Base-by-base conservation (phyloP, 306 rosid genomes). In the Cicer bijugum region DNA sequence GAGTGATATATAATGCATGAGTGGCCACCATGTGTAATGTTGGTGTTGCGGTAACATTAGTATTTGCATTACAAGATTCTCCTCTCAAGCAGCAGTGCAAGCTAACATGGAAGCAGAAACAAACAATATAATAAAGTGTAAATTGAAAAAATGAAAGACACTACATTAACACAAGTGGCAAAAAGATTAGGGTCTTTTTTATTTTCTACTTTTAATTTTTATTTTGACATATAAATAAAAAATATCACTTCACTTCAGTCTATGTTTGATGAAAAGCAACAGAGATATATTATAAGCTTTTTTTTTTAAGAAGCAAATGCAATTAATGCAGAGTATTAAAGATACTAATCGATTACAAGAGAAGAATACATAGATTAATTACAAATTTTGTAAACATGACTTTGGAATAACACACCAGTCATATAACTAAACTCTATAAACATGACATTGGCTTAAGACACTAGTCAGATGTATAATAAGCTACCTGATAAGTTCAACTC, bases 31-130 rank as follows among this genome's bases (percentile, higher is more conserved):
- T 55, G 72, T 67, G 83, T 8, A 55, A 20, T 51, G 75, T 11
- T 45, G 47, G 1, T 51, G 68, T 16, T 45, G 20, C 1, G 14
- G 62, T 61, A 75, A 43, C 56, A 43, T 68, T 28, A 28, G 67
- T 68, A 28, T 58, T 58, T 23, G 71, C 67, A 37, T 53, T 42
- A 63, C 69, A 66, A 46, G 78, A 79, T 79, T 66, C 73, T 65
- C 60, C 57, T 68, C 20, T 50, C 38, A n/a, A 12, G 28, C 55
- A 45, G n/a, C 35, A 55, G 10, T 44, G 44, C 12, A 57, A 43
- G 50, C 14, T 3, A 33, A 61, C 1, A 50, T 9, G 10, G 23
- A 74, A 63, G 43, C 58, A 53, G 58, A 75, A 63, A 75, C 0
- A 10, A 75, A 75, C 44, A 62, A 6, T 28, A 62, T 5, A 72